phyloP scores from a whole-genome alignment of 2,329 filamentous ascomycete genomes.

The Sporothrix schenckii region DNA sequence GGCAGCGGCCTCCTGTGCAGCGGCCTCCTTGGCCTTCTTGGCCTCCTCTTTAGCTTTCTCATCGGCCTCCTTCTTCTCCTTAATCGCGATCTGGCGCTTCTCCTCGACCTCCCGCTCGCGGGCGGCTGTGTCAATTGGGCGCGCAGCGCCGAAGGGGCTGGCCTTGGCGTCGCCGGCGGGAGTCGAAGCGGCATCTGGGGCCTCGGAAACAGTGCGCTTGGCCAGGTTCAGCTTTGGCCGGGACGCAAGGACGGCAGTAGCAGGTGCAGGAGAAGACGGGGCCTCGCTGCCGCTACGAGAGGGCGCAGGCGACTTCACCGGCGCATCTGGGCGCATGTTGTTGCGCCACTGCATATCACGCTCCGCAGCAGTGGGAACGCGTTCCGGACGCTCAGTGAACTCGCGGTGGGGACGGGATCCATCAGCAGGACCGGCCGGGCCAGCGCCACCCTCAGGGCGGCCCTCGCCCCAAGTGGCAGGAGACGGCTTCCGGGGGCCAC shows the following conservation, averaged over 20 bases:
- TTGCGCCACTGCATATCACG: conserved; percentile 91
- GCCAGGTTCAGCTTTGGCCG: conserved; percentile 84
- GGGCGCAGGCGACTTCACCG: conserved; percentile 63
- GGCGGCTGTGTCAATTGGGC: conserved; percentile 89
- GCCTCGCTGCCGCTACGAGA: conserved; percentile 76
- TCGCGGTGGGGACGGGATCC: conserved; percentile 79
- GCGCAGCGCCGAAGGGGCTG: conserved; percentile 90
- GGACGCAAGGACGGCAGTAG: conserved; percentile 54
- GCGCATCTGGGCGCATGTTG: conserved; percentile 82
- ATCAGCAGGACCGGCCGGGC: conserved; percentile 47
- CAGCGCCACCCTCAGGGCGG: conserved; percentile 41
- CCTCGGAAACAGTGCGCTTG: conserved; percentile 88
- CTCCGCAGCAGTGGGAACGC: conserved; percentile 83
- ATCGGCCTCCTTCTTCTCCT: conserved; percentile 83
- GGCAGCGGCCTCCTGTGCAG: conserved; percentile 50
- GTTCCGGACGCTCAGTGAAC: conserved; percentile 71
- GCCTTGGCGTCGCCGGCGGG: conserved; percentile 72
- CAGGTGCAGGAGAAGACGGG: conserved; percentile 68
- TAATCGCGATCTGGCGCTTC: conserved; percentile 72
- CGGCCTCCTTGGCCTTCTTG: conserved; percentile 65
- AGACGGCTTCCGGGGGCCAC: conserved; percentile 66
- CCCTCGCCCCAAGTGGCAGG: conserved; percentile 78
- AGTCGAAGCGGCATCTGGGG: conserved; percentile 55
- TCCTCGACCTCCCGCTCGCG: conserved; percentile 90
- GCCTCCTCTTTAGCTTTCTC: conserved; percentile 81